Percentiles rank a stretch among this genome's conserved stretches.
Conservation (phyloP, 768 basidiomycete genomes). For the Boletus pseudopeckii region DNA sequence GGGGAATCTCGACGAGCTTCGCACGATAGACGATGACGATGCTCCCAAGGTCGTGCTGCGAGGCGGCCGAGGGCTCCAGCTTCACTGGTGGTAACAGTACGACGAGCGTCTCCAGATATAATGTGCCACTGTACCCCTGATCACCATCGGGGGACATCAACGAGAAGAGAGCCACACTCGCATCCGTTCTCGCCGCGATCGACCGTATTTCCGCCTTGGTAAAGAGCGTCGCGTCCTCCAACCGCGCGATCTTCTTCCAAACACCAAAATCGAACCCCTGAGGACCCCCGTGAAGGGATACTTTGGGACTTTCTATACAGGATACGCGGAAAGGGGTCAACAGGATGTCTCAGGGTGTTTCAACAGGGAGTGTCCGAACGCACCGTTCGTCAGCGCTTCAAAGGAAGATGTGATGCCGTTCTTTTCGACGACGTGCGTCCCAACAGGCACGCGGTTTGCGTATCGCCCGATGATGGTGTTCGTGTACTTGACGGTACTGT, state of each 20-base stretch:
- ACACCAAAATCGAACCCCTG: constrained; percentile 56
- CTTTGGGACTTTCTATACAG: constrained; percentile 43
- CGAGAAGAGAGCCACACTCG: constrained; percentile 49
- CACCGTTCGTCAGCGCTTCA: constrained; percentile 39
- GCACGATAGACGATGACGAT: constrained; percentile 68
- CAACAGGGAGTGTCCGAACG: background rate
- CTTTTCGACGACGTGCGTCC: constrained; percentile 49
- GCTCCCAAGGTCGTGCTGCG: constrained; percentile 57
- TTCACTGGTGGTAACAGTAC: constrained; percentile 42
- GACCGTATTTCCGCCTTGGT: constrained; percentile 48
- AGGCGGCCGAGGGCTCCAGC: constrained; percentile 22
- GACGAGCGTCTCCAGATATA: constrained; percentile 57
- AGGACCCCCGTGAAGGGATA: constrained; percentile 73
- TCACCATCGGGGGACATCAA: constrained; percentile 61
- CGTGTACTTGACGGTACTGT: constrained; percentile 60
- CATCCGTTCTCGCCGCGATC: constrained; percentile 32
- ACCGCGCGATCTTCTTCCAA: constrained; percentile 46
- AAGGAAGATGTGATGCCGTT: constrained; percentile 50
- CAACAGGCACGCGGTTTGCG: constrained; percentile 68
- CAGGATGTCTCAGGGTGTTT: background rate
- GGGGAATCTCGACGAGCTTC: constrained; percentile 47
- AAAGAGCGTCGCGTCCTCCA: constrained; percentile 50
- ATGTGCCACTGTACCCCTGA: constrained; percentile 65
- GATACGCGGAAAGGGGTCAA: constrained; percentile 8
- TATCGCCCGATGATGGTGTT: constrained; percentile 74